Percentiles rank a stretch among this genome's conserved stretches.
Conservation (phyloP, 2,329 filamentous ascomycete genomes). For the Calonectria naviculata region DNA sequence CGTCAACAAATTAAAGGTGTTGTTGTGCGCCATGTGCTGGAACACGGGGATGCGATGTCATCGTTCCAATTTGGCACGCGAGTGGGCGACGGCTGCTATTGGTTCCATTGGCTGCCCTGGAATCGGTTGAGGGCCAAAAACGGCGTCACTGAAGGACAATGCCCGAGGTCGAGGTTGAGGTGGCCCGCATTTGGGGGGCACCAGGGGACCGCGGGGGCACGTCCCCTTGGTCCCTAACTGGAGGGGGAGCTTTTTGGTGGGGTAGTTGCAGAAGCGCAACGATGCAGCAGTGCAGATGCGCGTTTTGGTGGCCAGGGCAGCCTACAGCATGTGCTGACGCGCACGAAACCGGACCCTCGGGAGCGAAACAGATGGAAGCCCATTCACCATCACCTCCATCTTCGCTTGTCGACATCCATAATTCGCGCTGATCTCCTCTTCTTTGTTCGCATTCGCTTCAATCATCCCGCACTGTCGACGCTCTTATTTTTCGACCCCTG, state of each 20-base stretch:
- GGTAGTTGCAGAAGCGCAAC: slow-evolving; percentile 13
- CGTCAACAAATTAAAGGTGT: slow-evolving; percentile 31
- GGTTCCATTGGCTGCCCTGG: slow-evolving; percentile 40
- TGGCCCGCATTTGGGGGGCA: background rate
- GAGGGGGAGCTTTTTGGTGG: slow-evolving; percentile 7
- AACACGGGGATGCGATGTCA: slow-evolving; percentile 26
- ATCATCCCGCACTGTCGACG: background rate
- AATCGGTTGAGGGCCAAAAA: background rate
- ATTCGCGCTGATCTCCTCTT: slow-evolving; percentile 12
- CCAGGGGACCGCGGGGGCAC: background rate
- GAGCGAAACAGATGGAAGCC: slow-evolving; percentile 22
- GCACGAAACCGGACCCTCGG: slow-evolving; percentile 30
- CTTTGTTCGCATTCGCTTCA: background rate
- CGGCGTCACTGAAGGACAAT: background rate
- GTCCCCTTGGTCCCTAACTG: background rate
- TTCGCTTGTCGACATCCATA: slow-evolving; percentile 19
- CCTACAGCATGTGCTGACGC: slow-evolving; percentile 36
- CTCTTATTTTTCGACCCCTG: background rate
- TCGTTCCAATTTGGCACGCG: slow-evolving; percentile 42
- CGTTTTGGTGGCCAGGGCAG: slow-evolving; percentile 12
- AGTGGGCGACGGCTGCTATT: slow-evolving; percentile 12
- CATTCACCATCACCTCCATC: slow-evolving; percentile 8
- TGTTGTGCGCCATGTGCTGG: slow-evolving; percentile 34
- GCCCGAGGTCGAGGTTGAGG: background rate
- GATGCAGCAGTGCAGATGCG: background rate